Base-by-base conservation (phyloP, 768 basidiomycete species). In the Pleurotus citrinopileatus region DNA sequence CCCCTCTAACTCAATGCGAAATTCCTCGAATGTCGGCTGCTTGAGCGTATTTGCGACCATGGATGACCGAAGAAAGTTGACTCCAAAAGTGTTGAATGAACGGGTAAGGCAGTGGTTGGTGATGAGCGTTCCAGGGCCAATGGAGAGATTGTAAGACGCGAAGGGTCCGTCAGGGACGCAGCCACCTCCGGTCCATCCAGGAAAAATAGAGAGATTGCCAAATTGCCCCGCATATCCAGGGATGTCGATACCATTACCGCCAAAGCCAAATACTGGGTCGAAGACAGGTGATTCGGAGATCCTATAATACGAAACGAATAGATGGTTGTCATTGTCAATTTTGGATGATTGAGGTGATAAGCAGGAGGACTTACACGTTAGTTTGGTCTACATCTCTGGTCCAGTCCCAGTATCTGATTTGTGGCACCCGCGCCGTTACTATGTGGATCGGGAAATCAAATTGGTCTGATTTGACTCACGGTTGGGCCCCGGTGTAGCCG, bases 401-500 rank as follows among this genome's bases (percentile, higher is more conserved):
- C 47, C 47, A 50, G 15, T 50, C 47, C 47, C 47, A 50, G 47
- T 50, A 50, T 8, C 47, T 46, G 12, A 5, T 8, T 8, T 4
- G 13, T 22, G 6, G 28, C n/a, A 34, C 9, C 9, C 32, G 32
- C 32, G 32, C n/a, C 32, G 9, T 10, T 34, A 7, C 7, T 34
- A 34, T 34, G 32, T 34, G 10, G n/a, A 34, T 10, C 32, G 3
- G 1, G 10, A 2, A n/a, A 34, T 2, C 32, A 10, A 1, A 4
- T 17, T 3, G 4, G 17, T 19, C 26, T 20, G 20, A 34, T 42
- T 34, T 4, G 17, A 55, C 57, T 42, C 54, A 69, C 61, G 67
- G 64, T 8, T 61, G 53, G 28, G 61, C 59, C 7, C 65, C 69
- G 13, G 5, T 42, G 36, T 65, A 69, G 7, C 59, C 59, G 40